Evolutionary conservation across 768 basidiomycete species (phyloP).

Genomic region (Trametes villosa): DNA sequence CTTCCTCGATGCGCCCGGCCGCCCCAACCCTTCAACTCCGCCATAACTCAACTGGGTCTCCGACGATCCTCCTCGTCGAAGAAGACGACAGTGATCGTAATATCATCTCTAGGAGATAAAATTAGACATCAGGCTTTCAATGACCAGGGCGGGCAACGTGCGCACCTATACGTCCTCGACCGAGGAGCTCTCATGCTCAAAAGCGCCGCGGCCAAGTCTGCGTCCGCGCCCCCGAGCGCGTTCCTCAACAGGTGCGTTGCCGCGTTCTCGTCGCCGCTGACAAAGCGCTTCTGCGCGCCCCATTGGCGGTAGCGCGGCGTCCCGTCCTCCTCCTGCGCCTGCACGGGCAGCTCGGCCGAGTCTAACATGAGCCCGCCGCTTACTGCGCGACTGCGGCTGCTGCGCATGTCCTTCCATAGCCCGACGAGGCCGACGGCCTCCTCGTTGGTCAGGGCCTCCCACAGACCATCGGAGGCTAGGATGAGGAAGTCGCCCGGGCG

Average conservation of each 20-base stretch:
- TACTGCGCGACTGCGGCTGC: conserved; percentile 16
- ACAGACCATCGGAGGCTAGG: conserved; percentile 56
- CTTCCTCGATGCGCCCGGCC: not conserved
- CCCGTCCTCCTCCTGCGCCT: conserved; percentile 31
- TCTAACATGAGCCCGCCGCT: not conserved
- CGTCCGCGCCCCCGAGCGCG: conserved; percentile 56
- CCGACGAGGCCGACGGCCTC: conserved; percentile 61
- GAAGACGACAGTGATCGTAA: conserved; percentile 34
- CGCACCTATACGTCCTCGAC: conserved; percentile 45
- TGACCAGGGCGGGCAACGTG: not conserved
- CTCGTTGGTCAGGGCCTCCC: conserved; percentile 56
- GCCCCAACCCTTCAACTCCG: not conserved
- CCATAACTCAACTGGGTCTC: not conserved
- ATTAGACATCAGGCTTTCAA: not conserved
- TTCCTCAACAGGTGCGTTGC: conserved; percentile 57
- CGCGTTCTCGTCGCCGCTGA: conserved; percentile 48
- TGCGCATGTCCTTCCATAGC: conserved; percentile 43
- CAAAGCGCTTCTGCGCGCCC: conserved; percentile 44
- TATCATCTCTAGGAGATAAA: conserved; percentile 37
- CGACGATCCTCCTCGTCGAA: conserved; percentile 24
- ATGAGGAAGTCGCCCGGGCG: conserved; percentile 57
- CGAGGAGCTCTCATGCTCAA: conserved; percentile 43
- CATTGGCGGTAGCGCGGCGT: conserved; percentile 44
- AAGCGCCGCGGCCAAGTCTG: conserved; percentile 45
- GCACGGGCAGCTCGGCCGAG: conserved; percentile 39